A percentile compares a stretch with the other conserved stretches of the same genome.
Conservation (phyloP, 306 rosid genomes). For the Citrullus amarus region DNA sequence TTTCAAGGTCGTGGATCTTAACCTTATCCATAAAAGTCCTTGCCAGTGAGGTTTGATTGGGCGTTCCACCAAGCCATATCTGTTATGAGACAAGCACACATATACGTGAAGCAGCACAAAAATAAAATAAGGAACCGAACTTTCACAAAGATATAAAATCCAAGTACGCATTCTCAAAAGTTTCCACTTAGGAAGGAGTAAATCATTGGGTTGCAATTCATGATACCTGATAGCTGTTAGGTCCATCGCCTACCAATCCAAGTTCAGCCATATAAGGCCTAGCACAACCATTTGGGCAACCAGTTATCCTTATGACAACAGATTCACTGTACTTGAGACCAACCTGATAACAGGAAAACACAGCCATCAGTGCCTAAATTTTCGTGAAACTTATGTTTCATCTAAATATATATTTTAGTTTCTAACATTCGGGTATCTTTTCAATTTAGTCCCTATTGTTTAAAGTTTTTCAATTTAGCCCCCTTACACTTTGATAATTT, state of each 20-base stretch:
- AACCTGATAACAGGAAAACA: conserved; percentile 39
- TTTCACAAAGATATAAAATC: neutral
- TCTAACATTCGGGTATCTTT: neutral
- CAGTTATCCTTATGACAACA: conserved; percentile 82
- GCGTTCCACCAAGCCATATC: conserved; percentile 96
- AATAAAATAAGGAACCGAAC: neutral
- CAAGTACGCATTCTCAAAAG: neutral
- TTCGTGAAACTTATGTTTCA: conserved; percentile 1
- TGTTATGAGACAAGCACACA: conserved; percentile 7
- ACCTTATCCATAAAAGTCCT: conserved; percentile 80
- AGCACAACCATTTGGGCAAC: conserved; percentile 96
- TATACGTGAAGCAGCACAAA: neutral
- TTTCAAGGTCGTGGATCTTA: conserved; percentile 84
- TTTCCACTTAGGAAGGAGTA: neutral
- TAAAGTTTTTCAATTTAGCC: neutral
- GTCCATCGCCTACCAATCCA: conserved; percentile 96
- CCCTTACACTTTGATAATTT: neutral
- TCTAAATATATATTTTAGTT: neutral
- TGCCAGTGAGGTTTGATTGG: conserved; percentile 73
- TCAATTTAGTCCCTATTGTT: neutral
- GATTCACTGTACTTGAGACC: conserved; percentile 86
- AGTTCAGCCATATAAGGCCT: conserved; percentile 99
- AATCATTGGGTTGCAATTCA: conserved; percentile 8
- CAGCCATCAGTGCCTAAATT: neutral
- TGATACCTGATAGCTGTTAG: conserved; percentile 93